Evolutionary conservation across 805 yeast species (phyloP).

Genomic region (Saccharomyces kudriavzevii): DNA sequence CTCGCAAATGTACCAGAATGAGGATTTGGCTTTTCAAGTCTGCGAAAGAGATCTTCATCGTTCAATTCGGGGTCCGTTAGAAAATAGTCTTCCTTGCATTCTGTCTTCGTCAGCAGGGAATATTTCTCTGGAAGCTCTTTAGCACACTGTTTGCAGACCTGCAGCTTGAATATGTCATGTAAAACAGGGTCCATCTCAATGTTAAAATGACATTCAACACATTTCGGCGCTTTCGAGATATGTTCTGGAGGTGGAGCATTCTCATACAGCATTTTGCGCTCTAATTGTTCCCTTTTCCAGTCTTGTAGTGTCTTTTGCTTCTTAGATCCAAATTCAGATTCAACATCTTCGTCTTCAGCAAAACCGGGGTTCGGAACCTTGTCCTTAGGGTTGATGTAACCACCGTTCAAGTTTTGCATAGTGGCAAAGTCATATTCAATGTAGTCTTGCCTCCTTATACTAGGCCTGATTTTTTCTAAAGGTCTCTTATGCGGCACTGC

Average conservation of each 20-base stretch:
- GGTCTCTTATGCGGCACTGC: conserved; percentile 13
- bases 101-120: conserved; percentile 87
- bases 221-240: conserved; percentile 65
- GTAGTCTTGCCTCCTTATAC: conserved; percentile 54
- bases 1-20: conserved; percentile 80
- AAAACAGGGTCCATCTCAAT: conserved; percentile 69
- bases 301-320: conserved; percentile 41
- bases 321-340: conserved; percentile 9
- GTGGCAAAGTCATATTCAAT: conserved; percentile 83
- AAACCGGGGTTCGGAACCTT: conserved; percentile 8
- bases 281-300: conserved; percentile 50
- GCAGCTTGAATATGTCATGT: conserved; percentile 55
- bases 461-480: conserved; percentile 33
- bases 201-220: conserved; percentile 72
- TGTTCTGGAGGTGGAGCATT: conserved; percentile 70
- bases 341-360: conserved; percentile 31
- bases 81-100: conserved; percentile 85
- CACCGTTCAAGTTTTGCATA: conserved; percentile 85
- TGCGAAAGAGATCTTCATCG: conserved; percentile 58
- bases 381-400: conserved; percentile 45
- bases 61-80: conserved; percentile 87
- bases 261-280: conserved; percentile 43
- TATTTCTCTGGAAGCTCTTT: conserved; percentile 76
- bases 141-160: conserved; percentile 77
- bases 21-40: conserved; percentile 88